A percentile compares a stretch with the other conserved stretches of the same genome.
Conservation (phyloP, 2,329 filamentous ascomycete species). For the Colletotrichum musicola region DNA sequence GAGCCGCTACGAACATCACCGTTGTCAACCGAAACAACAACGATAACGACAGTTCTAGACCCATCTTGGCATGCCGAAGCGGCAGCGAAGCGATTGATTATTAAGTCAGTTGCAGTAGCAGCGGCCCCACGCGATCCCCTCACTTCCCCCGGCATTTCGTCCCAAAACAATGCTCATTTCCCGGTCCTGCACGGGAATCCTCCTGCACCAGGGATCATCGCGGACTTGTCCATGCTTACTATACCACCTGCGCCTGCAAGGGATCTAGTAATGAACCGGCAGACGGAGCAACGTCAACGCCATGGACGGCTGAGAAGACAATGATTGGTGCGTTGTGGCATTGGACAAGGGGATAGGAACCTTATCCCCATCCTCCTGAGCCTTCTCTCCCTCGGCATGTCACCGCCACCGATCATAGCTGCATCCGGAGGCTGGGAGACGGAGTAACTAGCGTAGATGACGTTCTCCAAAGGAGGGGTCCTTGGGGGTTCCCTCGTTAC, state of each 20-base stretch:
- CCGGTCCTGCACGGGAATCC: slow-evolving; percentile 7
- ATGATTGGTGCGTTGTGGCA: slow-evolving; percentile 18
- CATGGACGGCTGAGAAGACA: slow-evolving; percentile 4
- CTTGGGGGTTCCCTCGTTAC: not conserved
- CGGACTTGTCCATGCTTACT: not conserved
- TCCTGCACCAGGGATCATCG: slow-evolving; percentile 19
- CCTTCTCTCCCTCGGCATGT: slow-evolving; percentile 6
- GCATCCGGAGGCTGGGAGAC: not conserved
- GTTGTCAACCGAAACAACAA: not conserved
- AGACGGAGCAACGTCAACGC: slow-evolving; percentile 4
- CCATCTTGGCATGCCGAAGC: not conserved
- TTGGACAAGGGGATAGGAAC: slow-evolving; percentile 8
- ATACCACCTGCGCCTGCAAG: not conserved
- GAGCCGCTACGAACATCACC: not conserved
- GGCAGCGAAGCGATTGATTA: slow-evolving; percentile 9
- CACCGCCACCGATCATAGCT: slow-evolving; percentile 14
- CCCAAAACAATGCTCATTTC: slow-evolving; percentile 25
- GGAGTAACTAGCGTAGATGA: slow-evolving; percentile 22
- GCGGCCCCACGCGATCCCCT: slow-evolving; percentile 19
- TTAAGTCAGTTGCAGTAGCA: slow-evolving; percentile 8
- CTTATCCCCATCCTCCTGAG: not conserved
- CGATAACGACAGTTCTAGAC: not conserved
- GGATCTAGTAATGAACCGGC: slow-evolving; percentile 1
- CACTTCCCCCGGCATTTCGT: slow-evolving; percentile 4
- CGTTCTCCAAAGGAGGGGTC: slow-evolving; percentile 17